These are phyloP conservation scores for Cryptosporidium ryanae DNA, from an alignment of 169 alveolate genomes.

Conservation along the genomic window DNA sequence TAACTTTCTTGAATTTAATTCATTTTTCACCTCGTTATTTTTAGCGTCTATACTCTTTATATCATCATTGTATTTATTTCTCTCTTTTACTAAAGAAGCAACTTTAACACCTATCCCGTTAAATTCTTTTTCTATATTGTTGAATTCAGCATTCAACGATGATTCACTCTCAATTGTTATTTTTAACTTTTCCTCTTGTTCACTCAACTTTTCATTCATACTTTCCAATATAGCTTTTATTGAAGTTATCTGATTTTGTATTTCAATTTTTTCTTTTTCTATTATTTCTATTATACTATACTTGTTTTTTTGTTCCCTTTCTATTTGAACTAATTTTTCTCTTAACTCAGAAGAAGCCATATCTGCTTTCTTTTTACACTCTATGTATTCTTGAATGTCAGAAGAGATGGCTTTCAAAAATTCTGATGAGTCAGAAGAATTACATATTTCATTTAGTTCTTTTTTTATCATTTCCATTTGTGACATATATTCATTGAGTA, in stretches of 20 bases:
- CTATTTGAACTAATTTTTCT: slow-evolving; percentile 49
- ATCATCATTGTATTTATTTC: slow-evolving; percentile 76
- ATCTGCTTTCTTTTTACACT: slow-evolving; percentile 57
- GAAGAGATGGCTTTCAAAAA: slow-evolving; percentile 7
- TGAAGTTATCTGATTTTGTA: slow-evolving; percentile 4
- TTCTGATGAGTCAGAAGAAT: slow-evolving; percentile 9
- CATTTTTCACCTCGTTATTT: slow-evolving; percentile 70
- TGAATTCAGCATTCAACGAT: slow-evolving; percentile 23
- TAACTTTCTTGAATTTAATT: slow-evolving; percentile 33
- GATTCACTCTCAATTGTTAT: not conserved
- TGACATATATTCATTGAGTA: slow-evolving; percentile 12
- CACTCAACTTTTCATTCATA: slow-evolving; percentile 10
- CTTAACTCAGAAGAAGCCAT: slow-evolving; percentile 30
- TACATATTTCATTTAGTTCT: slow-evolving; percentile 7
- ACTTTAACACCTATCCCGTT: slow-evolving; percentile 73
- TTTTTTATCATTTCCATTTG: not conserved
- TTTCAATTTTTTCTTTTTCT: slow-evolving; percentile 55
- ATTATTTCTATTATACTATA: slow-evolving; percentile 44
- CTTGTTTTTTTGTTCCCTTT: slow-evolving; percentile 30
- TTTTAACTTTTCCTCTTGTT: slow-evolving; percentile 27
- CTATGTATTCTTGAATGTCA: slow-evolving; percentile 57
- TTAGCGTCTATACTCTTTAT: slow-evolving; percentile 76
- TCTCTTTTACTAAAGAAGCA: slow-evolving; percentile 74
- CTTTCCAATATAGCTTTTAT: slow-evolving; percentile 14
- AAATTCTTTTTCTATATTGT: slow-evolving; percentile 66